Conservation (phyloP, 805 yeast genomes). For the Metschnikowia cerradonensis region DNA sequence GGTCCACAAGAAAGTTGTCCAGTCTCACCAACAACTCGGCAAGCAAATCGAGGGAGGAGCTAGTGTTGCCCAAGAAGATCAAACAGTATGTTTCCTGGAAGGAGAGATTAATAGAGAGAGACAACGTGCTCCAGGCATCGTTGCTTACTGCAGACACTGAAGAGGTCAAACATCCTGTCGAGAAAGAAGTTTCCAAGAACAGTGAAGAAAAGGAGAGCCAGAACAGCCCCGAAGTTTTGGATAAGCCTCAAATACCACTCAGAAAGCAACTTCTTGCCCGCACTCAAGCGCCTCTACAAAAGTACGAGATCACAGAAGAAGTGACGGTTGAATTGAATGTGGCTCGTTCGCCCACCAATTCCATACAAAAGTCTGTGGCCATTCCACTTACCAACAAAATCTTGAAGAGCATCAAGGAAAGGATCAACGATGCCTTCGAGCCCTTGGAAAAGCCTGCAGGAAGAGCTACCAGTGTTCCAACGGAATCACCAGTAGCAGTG, state of each 20-base stretch:
- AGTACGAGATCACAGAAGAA: conserved; percentile 2
- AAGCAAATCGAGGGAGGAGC: conserved; percentile 37
- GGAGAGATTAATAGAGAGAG: conserved; percentile 30
- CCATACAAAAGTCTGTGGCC: conserved; percentile 6
- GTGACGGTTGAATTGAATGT: conserved; percentile 4
- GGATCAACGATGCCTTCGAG: conserved; percentile 19
- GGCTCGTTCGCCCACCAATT: not conserved
- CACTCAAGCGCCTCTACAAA: conserved; percentile 4
- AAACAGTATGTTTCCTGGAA: conserved; percentile 37
- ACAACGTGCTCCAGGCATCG: conserved; percentile 13
- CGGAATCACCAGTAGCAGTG: not conserved
- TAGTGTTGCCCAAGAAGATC: conserved; percentile 28
- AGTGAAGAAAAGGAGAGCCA: not conserved
- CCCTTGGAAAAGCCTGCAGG: conserved; percentile 17
- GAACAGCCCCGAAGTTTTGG: not conserved
- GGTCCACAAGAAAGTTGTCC: conserved; percentile 54
- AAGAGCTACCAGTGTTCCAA: conserved; percentile 1
- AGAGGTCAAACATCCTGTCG: not conserved
- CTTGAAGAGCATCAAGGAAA: conserved; percentile 12
- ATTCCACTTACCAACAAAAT: conserved; percentile 14
- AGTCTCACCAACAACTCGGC: conserved; percentile 34
- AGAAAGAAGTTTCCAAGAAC: not conserved
- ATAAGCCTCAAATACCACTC: conserved; percentile 21
- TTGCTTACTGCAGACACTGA: not conserved
- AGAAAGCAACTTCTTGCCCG: conserved; percentile 20